Evolutionary conservation across 148 eudicot genomes (phyloP).

Genomic region (Spergularia bocconei): DNA sequence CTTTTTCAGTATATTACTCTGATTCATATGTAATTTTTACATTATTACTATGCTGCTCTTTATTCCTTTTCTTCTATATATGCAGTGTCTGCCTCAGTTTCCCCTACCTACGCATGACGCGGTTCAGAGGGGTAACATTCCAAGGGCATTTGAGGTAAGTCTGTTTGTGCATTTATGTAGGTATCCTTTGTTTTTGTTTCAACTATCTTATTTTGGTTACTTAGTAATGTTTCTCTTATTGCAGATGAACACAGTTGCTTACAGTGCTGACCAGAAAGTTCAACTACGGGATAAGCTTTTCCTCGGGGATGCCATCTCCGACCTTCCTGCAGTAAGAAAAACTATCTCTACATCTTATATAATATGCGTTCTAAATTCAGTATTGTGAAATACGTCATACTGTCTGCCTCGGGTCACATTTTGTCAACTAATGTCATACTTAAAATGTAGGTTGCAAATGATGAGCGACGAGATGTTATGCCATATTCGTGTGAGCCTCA

Average conservation of each 20-base stretch:
- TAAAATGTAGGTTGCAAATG: constrained; percentile 49
- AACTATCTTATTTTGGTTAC: background rate
- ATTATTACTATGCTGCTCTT: background rate
- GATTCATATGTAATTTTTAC: too few relatives aligned
- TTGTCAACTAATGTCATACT: background rate
- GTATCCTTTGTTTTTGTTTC: background rate
- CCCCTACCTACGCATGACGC: constrained; percentile 79
- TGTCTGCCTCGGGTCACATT: too few relatives aligned
- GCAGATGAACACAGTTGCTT: constrained; percentile 59
- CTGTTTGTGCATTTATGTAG: background rate
- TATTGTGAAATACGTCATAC: too few relatives aligned
- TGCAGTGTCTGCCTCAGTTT: constrained; percentile 74
- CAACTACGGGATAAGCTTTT: constrained; percentile 47
- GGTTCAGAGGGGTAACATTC: constrained; percentile 55
- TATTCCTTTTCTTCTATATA: background rate
- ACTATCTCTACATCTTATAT: background rate
- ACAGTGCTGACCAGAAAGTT: constrained; percentile 34
- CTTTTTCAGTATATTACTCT: too few relatives aligned
- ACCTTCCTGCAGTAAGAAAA: constrained; percentile 66
- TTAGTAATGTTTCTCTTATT: background rate
- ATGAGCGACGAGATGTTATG: constrained; percentile 56
- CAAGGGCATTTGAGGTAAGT: constrained; percentile 67
- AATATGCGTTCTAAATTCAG: too few relatives aligned
- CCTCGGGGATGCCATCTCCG: constrained; percentile 74
- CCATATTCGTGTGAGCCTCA: constrained; percentile 40